Base-by-base conservation (phyloP, 163 green algal species). In the Chlamydomonas reinhardtii region DNA sequence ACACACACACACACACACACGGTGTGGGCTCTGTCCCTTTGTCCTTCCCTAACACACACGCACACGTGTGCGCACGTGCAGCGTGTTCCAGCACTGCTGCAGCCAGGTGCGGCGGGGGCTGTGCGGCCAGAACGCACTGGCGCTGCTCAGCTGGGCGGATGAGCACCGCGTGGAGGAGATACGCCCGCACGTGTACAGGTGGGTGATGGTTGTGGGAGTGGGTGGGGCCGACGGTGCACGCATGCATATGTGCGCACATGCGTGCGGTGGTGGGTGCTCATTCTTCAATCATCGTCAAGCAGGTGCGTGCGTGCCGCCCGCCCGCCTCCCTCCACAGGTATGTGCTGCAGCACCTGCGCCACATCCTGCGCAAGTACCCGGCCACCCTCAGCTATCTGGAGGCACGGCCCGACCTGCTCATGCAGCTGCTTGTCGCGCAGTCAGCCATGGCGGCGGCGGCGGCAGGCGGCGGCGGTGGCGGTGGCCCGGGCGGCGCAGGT, bases 11-110 rank as follows among this genome's bases (percentile, higher is more conserved):
- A n/a, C n/a, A n/a, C n/a, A n/a, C n/a, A n/a, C n/a, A n/a, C n/a
- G n/a, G n/a, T n/a, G n/a, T n/a, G n/a, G n/a, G n/a, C n/a, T n/a
- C n/a, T n/a, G n/a, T n/a, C n/a, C n/a, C n/a, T n/a, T n/a, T n/a
- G n/a, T n/a, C n/a, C n/a, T n/a, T n/a, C n/a, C n/a, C n/a, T n/a
- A n/a, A n/a, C n/a, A n/a, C n/a, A n/a, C n/a, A n/a, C n/a, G n/a
- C n/a, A n/a, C n/a, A n/a, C n/a, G n/a, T n/a, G n/a, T n/a, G n/a
- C n/a, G n/a, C n/a, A n/a, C n/a, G n/a, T n/a, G n/a, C n/a, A 85
- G 78, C 15, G 80, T 86, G 6, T 86, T 86, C 69, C 80, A 86
- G 80, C 80, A 86, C 80, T 86, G 80, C 69, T 86, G 80, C 54
- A 73, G 35, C 70, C 80, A 86, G 80, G 80, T 86, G 16, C 80